Evolutionary conservation across 164 flowering plant species (phyloP), one percentile per base, ranked within the genome.

Genomic region (Warburgia ugandensis): DNA sequence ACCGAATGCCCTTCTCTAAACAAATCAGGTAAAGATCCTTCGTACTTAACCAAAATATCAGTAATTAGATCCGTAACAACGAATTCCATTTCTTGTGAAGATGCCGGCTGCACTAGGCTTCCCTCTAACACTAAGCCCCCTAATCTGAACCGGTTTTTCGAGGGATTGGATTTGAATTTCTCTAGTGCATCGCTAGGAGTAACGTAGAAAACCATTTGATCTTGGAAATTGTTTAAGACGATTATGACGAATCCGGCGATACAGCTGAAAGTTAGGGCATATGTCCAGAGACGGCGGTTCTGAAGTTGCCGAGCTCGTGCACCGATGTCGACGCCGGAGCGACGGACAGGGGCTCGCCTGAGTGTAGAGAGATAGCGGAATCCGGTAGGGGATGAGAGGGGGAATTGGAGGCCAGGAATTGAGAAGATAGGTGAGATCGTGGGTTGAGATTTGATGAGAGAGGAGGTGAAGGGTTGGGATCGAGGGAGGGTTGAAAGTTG

Each of bases 1-100:
- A 75, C 97, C 3, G 97, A 86, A 42, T 86, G 95, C 2, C 97
- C 97, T 54, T 90, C 97, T 32, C 94, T 61, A 50, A 90, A 90
- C 60, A 90, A 71, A 62, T 90, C 97, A 2, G 97, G 97, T 59
- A 90, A 52, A 2, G 86, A 59, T 0, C 96, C 97, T 27, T 84
- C 50, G 48, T 76, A 82, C 62, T 74, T 47, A 6, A 90, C 94
- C 59, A 90, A 47, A 19, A 86, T 79, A 53, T 90, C 95, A 0
- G 91, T 82, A 13, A 82, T 60, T 59, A 90, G 58, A 45, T 90
- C 97, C 2, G 96, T 82, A 11, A 90, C 51, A 14, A 90, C 91
- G 53, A 90, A 90, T 54, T 86, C 87, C 70, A 78, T 80, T 26
- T 77, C 90, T 0, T 81, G 64, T 5, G 94, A 78, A 2, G 75